phyloP scores from a whole-genome alignment of 305 asterid species.

The Fraxinus sp. region DNA sequence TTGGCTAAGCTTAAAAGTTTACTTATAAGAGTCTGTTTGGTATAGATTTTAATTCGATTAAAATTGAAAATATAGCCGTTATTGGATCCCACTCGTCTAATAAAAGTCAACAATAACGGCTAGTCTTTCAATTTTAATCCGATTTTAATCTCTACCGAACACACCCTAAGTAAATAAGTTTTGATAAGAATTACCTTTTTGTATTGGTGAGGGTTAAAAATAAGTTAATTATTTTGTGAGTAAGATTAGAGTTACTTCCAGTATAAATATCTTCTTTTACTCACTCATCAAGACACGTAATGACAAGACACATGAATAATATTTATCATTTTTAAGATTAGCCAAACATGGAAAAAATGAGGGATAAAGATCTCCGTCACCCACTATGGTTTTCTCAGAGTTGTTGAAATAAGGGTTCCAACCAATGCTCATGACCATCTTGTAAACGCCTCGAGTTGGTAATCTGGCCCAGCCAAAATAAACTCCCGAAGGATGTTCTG shows the following conservation, averaged over 20 bases:
- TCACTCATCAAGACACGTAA: background rate
- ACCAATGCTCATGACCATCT: constrained; percentile 97
- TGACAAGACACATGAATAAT: background rate
- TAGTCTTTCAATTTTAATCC: too few species aligned
- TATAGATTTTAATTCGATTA: too few species aligned
- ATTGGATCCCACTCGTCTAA: too few species aligned
- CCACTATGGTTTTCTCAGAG: constrained; percentile 86
- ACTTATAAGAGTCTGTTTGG: background rate
- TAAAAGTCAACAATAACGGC: too few species aligned
- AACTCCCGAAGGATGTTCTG: constrained; percentile 85
- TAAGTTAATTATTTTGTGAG: background rate
- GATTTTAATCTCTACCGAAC: too few species aligned
- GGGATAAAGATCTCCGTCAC: constrained; percentile 29
- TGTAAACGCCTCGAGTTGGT: constrained; percentile 60
- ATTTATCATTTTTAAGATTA: background rate
- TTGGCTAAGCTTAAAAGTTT: background rate
- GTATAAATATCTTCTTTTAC: background rate
- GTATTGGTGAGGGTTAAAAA: background rate
- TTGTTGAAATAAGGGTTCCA: constrained; percentile 95
- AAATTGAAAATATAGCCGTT: too few species aligned
- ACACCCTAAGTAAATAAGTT: background rate
- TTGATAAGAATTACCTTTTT: background rate
- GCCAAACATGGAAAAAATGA: background rate
- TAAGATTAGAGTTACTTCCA: background rate
- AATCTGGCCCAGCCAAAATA: constrained; percentile 94